Percentiles rank a stretch among this genome's conserved stretches.
Evolutionary conservation across 768 basidiomycete species (phyloP).

Genomic region (Agrocybe pediades): DNA sequence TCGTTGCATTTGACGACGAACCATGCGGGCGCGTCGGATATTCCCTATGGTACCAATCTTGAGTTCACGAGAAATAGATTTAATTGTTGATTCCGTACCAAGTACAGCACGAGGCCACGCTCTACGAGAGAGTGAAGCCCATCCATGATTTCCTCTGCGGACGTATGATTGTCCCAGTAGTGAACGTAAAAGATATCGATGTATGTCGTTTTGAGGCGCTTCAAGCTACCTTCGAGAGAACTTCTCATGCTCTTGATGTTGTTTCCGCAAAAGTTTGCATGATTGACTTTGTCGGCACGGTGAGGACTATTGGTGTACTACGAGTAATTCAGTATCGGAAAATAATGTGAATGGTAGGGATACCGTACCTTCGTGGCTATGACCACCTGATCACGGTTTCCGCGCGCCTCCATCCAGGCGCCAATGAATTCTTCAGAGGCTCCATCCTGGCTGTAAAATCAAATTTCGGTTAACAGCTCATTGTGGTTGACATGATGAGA

Average conservation of each 20-base stretch:
- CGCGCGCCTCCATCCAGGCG: conserved; percentile 50
- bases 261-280: conserved; percentile 50
- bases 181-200: background rate
- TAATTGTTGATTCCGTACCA: background rate
- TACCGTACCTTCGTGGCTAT: conserved; percentile 46
- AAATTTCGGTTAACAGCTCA: background rate
- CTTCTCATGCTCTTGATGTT: conserved; percentile 30
- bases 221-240: background rate
- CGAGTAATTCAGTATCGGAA: background rate
- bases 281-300: conserved; percentile 21
- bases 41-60: conserved; percentile 33
- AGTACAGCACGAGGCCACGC: background rate
- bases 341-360: background rate
- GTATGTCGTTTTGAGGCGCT: background rate
- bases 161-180: background rate
- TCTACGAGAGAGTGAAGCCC: background rate
- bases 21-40: conserved; percentile 51
- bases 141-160: background rate
- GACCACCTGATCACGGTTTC: conserved; percentile 48
- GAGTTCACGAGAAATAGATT: conserved; percentile 41
- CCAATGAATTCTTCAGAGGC: conserved; percentile 54
- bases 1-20: conserved; percentile 48
- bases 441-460: conserved; percentile 46
- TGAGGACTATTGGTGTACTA: conserved; percentile 35
- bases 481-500: background rate